These are phyloP conservation scores for Leccinum aurantiacum DNA, from an alignment of 768 basidiomycete genomes.

Conservation along the genomic window DNA sequence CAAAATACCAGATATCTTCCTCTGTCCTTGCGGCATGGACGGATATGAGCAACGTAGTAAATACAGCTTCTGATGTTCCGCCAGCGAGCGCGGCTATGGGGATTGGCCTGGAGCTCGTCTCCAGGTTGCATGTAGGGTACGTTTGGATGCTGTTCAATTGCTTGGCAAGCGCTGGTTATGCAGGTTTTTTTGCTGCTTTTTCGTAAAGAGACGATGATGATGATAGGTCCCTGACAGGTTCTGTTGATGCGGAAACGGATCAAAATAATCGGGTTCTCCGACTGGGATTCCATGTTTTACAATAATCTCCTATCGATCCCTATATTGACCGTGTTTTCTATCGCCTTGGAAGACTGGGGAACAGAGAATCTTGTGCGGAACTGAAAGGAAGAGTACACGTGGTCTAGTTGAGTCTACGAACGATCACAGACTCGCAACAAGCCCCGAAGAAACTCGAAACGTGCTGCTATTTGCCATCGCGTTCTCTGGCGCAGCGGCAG, in stretches of 20 bases:
- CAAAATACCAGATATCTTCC: constrained; percentile 68
- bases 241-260: constrained; percentile 96
- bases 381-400: constrained; percentile 43
- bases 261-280: constrained; percentile 91
- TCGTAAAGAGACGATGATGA: constrained; percentile 6
- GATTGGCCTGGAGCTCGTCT: constrained; percentile 37
- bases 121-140: constrained; percentile 76
- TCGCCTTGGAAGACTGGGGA: constrained; percentile 90
- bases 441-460: constrained; percentile 78
- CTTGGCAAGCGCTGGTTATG: constrained; percentile 85
- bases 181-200: constrained; percentile 38
- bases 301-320: constrained; percentile 96
- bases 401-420: background rate
- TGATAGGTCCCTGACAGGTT: constrained; percentile 51
- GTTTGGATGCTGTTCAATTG: constrained; percentile 97
- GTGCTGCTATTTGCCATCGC: constrained; percentile 85
- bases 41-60: constrained; percentile 54
- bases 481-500: constrained; percentile 97
- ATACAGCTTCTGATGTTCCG: constrained; percentile 29
- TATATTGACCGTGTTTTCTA: constrained; percentile 76
- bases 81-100: constrained; percentile 29
- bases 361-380: constrained; percentile 71
- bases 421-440: constrained; percentile 31
- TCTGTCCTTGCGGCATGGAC: constrained; percentile 97
- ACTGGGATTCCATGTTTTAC: constrained; percentile 99